phyloP scores from a whole-genome alignment of 2,329 filamentous ascomycete genomes.

The Fusarium duplospermum region DNA sequence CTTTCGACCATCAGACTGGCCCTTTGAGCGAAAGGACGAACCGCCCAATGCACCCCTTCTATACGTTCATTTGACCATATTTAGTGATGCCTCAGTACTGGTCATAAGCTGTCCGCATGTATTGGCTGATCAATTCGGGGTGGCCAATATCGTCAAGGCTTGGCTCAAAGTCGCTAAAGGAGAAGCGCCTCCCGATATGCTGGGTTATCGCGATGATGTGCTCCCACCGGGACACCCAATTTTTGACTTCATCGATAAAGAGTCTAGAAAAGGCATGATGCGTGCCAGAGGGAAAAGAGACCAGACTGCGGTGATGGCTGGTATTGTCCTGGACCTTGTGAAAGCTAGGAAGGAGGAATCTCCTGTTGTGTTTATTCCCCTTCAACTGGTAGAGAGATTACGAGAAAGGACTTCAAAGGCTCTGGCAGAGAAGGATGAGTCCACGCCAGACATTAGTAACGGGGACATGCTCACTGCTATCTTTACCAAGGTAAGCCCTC shows the following conservation, averaged over 20 bases:
- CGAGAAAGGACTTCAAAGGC: neutral
- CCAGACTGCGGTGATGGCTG: neutral
- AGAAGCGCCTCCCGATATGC: neutral
- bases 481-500: neutral
- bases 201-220: neutral
- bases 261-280: neutral
- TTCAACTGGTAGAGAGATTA: neutral
- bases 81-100: neutral
- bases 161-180: neutral
- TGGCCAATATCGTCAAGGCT: constrained; percentile 11
- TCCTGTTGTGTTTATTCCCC: neutral
- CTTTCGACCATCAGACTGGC: neutral
- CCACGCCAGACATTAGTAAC: neutral
- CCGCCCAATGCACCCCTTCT: constrained; percentile 1
- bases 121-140: constrained; percentile 11
- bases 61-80: constrained; percentile 6
- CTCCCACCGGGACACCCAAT: neutral
- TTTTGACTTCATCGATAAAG: accelerated
- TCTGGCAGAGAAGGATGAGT: neutral
- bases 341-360: neutral
- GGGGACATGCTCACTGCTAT: constrained; percentile 7
- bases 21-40: constrained; percentile 15
- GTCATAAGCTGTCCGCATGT: neutral
- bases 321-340: neutral
- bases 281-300: neutral